These are phyloP conservation scores for Serendipita sp. DNA, from an alignment of 768 basidiomycete genomes.

Conservation along the genomic window DNA sequence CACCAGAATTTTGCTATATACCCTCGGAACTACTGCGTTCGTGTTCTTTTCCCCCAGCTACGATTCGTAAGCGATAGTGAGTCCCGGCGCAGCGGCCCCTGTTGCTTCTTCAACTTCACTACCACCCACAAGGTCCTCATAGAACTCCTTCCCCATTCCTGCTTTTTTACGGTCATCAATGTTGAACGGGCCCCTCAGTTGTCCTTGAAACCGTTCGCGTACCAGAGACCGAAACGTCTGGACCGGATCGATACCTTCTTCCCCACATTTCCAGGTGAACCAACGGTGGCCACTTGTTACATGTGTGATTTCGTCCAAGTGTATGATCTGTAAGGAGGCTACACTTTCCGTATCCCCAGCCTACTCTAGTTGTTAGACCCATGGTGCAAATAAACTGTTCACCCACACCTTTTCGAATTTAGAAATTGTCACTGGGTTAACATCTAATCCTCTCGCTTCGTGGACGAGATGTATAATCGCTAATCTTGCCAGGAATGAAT, in stretches of 20 bases:
- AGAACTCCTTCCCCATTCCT: constrained; percentile 55
- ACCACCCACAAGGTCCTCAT: constrained; percentile 53
- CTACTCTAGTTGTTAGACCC: not conserved
- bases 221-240: constrained; percentile 57
- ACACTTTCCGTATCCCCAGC: constrained; percentile 46
- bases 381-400: not conserved
- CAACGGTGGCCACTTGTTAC: constrained; percentile 71
- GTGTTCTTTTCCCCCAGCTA: no score
- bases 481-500: constrained; percentile 52
- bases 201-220: constrained; percentile 49
- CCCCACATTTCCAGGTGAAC: constrained; percentile 62
- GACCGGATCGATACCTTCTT: constrained; percentile 42
- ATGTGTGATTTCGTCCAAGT: constrained; percentile 67
- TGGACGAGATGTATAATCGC: constrained; percentile 78
- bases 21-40: no score
- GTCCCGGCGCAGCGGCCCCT: not conserved
- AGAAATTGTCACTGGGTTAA: constrained; percentile 66
- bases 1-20: no score
- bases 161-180: constrained; percentile 54
- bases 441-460: constrained; percentile 70
- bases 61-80: no score
- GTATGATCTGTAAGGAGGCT: constrained; percentile 53
- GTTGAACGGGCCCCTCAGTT: constrained; percentile 73
- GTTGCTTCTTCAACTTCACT: constrained; percentile 6
- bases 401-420: constrained; percentile 41